A percentile compares a stretch with the other conserved stretches of the same genome.
Evolutionary conservation across 2,329 filamentous ascomycete species (phyloP).

Genomic region (Gliomastix tumulicola): DNA sequence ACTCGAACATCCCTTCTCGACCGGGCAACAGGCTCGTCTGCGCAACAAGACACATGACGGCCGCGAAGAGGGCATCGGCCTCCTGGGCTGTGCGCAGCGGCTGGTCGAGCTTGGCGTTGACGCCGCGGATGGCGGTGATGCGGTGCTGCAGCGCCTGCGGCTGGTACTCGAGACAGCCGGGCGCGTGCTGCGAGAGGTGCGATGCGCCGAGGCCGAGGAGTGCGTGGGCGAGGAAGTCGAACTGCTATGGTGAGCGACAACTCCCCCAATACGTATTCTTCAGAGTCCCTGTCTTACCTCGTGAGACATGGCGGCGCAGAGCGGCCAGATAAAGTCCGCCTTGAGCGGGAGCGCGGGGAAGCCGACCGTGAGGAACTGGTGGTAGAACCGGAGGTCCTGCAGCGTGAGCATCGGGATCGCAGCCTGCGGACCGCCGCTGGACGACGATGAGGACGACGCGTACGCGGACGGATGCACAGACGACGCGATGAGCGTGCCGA

Average conservation of each 20-base stretch:
- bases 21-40: slow-evolving; percentile 26
- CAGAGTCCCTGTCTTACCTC: slow-evolving; percentile 19
- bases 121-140: slow-evolving; percentile 22
- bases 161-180: slow-evolving; percentile 14
- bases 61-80: slow-evolving; percentile 26
- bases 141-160: slow-evolving; percentile 24
- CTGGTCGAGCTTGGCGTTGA: slow-evolving; percentile 22
- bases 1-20: slow-evolving; percentile 24
- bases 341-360: slow-evolving; percentile 25
- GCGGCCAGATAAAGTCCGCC: slow-evolving; percentile 21
- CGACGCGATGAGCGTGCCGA: too few species aligned
- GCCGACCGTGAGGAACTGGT: slow-evolving; percentile 38
- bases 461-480: too few species aligned
- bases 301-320: slow-evolving; percentile 25
- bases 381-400: slow-evolving; percentile 41
- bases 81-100: slow-evolving; percentile 16
- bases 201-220: slow-evolving; percentile 28
- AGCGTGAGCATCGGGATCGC: slow-evolving; percentile 6
- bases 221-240: slow-evolving; percentile 26
- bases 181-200: slow-evolving; percentile 19
- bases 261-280: too few species aligned
- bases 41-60: slow-evolving; percentile 23
- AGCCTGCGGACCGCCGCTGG: too few species aligned
- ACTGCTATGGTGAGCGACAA: too few species aligned
- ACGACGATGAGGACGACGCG: too few species aligned